Conservation (phyloP, 768 basidiomycete species). For the Pleurotus tuber-regium region DNA sequence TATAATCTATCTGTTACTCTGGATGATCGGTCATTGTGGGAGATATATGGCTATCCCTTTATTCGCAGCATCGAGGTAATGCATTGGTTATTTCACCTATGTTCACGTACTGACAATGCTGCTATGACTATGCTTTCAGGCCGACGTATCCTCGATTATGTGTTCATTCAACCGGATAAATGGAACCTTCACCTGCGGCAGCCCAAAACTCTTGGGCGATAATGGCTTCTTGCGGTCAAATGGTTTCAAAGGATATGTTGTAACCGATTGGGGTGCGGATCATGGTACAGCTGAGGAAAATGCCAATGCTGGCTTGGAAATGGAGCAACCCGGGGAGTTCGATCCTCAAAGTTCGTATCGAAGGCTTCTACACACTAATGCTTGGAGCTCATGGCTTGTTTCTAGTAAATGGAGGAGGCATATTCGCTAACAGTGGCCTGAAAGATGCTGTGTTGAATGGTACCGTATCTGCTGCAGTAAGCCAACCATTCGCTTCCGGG, state of each 20-base stretch:
- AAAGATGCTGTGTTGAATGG: not conserved
- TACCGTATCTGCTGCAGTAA: not conserved
- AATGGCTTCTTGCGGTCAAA: constrained; percentile 13
- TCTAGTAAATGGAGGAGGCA: not conserved
- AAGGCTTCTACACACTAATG: not conserved
- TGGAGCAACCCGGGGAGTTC: constrained; percentile 17
- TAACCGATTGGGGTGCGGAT: constrained; percentile 19
- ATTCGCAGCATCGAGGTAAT: constrained; percentile 16
- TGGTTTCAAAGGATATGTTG: constrained; percentile 16
- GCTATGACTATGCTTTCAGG: too few relatives aligned
- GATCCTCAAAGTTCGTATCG: not conserved
- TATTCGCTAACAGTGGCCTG: not conserved
- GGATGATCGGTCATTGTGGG: constrained; percentile 36
- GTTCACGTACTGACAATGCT: not conserved
- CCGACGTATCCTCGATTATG: constrained; percentile 34
- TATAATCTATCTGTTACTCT: constrained; percentile 16
- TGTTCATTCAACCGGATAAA: constrained; percentile 31
- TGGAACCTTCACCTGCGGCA: constrained; percentile 44
- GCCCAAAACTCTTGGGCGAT: constrained; percentile 27
- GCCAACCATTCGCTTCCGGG: not conserved
- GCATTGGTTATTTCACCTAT: not conserved
- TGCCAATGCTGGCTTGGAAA: constrained; percentile 19
- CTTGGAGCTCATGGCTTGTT: not conserved
- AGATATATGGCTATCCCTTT: constrained; percentile 24
- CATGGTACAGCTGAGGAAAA: constrained; percentile 18